phyloP scores from a whole-genome alignment of 805 yeast species.

The Kodamaea kakaduensis region DNA sequence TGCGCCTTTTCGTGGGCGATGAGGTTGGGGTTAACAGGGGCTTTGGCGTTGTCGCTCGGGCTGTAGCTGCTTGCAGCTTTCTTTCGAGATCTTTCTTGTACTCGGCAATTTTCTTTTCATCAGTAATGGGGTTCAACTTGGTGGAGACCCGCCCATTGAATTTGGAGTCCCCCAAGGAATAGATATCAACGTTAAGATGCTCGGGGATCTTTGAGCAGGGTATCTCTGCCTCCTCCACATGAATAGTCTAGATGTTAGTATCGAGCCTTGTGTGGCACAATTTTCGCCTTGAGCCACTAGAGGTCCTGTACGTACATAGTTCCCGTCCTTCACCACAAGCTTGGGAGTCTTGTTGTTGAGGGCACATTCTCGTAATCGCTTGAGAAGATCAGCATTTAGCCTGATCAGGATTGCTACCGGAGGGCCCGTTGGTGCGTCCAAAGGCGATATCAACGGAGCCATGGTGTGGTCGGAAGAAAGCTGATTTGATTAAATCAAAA shows the following conservation, averaged over 20 bases:
- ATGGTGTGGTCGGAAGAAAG: slow-evolving; percentile 5
- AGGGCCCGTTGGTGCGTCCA: slow-evolving; percentile 13
- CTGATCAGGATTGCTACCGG: slow-evolving; percentile 28
- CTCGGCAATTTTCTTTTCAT: slow-evolving; percentile 26
- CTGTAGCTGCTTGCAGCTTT: slow-evolving; percentile 1
- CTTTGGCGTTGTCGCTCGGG: slow-evolving; percentile 1
- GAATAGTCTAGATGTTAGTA: slow-evolving; percentile 28
- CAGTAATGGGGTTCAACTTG: slow-evolving; percentile 30
- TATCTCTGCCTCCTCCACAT: slow-evolving; percentile 23
- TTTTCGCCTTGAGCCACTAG: slow-evolving; percentile 1
- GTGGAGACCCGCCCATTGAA: slow-evolving; percentile 31
- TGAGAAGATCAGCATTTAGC: slow-evolving; percentile 25
- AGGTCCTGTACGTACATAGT: slow-evolving; percentile 22
- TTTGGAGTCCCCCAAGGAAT: slow-evolving; percentile 14
- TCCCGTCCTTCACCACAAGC: slow-evolving; percentile 36
- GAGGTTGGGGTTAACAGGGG: slow-evolving; percentile 2
- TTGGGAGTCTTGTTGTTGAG: slow-evolving; percentile 20
- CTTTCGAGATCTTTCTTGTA: slow-evolving; percentile 10
- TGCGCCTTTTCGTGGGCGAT: slow-evolving; percentile 1
- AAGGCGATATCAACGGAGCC: slow-evolving; percentile 11
- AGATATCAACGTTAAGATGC: slow-evolving; percentile 34
- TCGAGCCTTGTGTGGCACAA: not conserved
- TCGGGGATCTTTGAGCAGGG: slow-evolving; percentile 35
- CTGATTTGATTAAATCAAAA: slow-evolving; percentile 3
- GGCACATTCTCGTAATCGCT: slow-evolving; percentile 20